Base-by-base conservation (phyloP, 1,284 basidiomycete species). In the Hemileia vastatrix region DNA sequence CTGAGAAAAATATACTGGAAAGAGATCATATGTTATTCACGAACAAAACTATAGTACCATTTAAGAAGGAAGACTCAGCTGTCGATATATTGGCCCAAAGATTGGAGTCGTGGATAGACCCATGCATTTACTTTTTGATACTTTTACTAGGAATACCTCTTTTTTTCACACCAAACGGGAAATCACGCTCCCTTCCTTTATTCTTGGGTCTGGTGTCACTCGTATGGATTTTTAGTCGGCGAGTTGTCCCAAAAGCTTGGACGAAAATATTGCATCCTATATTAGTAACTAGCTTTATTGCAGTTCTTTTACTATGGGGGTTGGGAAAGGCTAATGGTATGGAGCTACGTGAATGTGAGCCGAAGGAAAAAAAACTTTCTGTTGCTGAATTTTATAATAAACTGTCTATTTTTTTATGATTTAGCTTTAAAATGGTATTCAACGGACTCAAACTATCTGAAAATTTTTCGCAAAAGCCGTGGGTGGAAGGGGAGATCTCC, bases 241-340 rank as follows among this genome's bases (percentile, higher is more conserved):
- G 61, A 24, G 23, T 21, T n/a, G 36, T 63, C 15, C 18, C 61
- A 6, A 19, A 32, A 19, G 6, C 32, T 2, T 56, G 23, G 47
- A 53, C 56, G 32, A 57, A 44, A 43, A 6, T 57, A 9, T 44
- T 63, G 6, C 61, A 63, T 43, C 61, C 61, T n/a, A 63, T 63
- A n/a, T 47, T 63, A 9, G 61, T 63, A 47, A 63, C 61, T 5
- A 63, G 61, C 21, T 47, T 51, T 32, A 56, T 63, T 33, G 57
- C 61, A 15, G 53, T 51, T 18, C 52, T 63, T 3, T 19, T 33
- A 31, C 47, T 63, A 18, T 63, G 53, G 47, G 53, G 11, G 8
- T 57, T 63, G 18, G 54, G 54, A 11, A 24, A 32, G 5, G 47
- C 52, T n/a, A 63, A 63, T 18, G 61, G 61, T 4, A 24, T 56